Percentiles rank a stretch among this genome's conserved stretches.
Evolutionary conservation across 768 basidiomycete species (phyloP).

Genomic region (Mycena vulgaris): DNA sequence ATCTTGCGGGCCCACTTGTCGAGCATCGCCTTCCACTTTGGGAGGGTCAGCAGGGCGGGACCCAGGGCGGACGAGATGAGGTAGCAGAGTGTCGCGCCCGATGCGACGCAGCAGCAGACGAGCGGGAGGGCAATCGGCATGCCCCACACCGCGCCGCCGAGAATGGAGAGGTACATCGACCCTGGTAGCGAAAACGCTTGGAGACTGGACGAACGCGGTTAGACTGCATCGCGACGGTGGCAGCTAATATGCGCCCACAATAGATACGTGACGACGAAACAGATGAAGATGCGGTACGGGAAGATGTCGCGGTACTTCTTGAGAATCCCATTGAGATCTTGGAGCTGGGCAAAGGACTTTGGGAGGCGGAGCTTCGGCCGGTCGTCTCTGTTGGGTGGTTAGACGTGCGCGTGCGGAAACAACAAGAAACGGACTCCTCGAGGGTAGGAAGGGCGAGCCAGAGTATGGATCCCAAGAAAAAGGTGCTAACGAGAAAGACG

Average conservation of each 20-base stretch:
- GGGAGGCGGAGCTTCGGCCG: conserved; percentile 85
- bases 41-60: conserved; percentile 90
- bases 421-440: conserved; percentile 71
- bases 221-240: conserved; percentile 3
- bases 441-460: conserved; percentile 86
- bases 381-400: conserved; percentile 70
- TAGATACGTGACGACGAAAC: conserved; percentile 91
- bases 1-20: conserved; percentile 90
- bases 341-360: conserved; percentile 88
- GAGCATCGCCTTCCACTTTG: conserved; percentile 86
- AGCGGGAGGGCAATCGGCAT: conserved; percentile 88
- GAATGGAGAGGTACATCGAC: conserved; percentile 97
- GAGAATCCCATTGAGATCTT: conserved; percentile 86
- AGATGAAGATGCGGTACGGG: conserved; percentile 87
- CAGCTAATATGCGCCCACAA: conserved; percentile 73
- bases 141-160: conserved; percentile 97
- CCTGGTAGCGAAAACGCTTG: conserved; percentile 98
- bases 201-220: conserved; percentile 64
- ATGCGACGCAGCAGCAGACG: conserved; percentile 93
- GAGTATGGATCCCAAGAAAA: conserved; percentile 82
- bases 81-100: conserved; percentile 94
- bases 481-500: conserved; percentile 79
- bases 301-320: conserved; percentile 95
- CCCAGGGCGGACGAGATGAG: conserved; percentile 93
- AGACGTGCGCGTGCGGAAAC: conserved; percentile 13